Conservation (phyloP, 2,329 filamentous ascomycete species). For the Aureobasidium sp. region DNA sequence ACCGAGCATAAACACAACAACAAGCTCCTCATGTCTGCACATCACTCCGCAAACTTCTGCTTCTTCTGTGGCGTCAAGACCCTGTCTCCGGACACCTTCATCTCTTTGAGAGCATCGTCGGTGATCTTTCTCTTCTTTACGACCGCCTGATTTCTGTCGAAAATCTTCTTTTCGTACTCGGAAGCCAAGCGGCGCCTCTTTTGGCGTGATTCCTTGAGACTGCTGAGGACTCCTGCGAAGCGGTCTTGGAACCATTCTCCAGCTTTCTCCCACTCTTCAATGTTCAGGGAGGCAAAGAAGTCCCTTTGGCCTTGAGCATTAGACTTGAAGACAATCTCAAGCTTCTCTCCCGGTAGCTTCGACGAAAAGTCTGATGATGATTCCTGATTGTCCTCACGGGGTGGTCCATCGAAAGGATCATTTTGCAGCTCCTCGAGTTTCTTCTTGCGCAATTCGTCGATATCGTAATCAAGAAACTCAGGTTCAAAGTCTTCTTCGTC, state of each 20-base stretch:
- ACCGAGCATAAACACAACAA: neutral
- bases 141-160: slow-evolving; percentile 46
- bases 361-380: neutral
- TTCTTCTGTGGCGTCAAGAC: slow-evolving; percentile 40
- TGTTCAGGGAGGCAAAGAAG: slow-evolving; percentile 47
- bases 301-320: slow-evolving; percentile 34
- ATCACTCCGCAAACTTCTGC: slow-evolving; percentile 16
- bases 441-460: slow-evolving; percentile 24
- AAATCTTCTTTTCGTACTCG: slow-evolving; percentile 52
- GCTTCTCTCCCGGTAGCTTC: slow-evolving; percentile 21
- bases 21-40: neutral
- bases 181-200: slow-evolving; percentile 48
- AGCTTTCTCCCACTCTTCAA: slow-evolving; percentile 55
- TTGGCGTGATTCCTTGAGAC: slow-evolving; percentile 47
- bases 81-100: slow-evolving; percentile 49
- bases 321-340: slow-evolving; percentile 17
- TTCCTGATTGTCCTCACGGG: neutral
- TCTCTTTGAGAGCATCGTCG: slow-evolving; percentile 35
- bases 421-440: slow-evolving; percentile 24
- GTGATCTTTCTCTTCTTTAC: slow-evolving; percentile 44
- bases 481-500: neutral
- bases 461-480: slow-evolving; percentile 25
- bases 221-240: slow-evolving; percentile 45
- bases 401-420: slow-evolving; percentile 18
- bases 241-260: slow-evolving; percentile 54